Base-by-base conservation (phyloP, 192 early-diverging fungal species). In the Phycomyces nitens region DNA sequence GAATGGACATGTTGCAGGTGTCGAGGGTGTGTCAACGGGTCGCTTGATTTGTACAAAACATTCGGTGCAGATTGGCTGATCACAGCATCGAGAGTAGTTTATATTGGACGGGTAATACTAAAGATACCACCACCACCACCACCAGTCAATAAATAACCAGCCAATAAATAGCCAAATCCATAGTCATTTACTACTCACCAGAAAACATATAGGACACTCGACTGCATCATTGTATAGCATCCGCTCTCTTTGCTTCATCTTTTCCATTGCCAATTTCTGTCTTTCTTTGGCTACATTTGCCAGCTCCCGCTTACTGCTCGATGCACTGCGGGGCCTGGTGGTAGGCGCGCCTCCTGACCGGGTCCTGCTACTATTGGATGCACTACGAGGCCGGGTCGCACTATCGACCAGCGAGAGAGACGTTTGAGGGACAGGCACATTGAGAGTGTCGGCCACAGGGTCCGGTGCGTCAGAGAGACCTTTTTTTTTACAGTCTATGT, bases 31-130 rank as follows among this genome's bases (percentile, higher is more conserved):
- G 57, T 91, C 92, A 47, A 82, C 83, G 49, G 91, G 86, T 29
- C 95, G 87, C 69, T 93, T 91, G 57, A 97, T 92, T 81, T 97
- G 94, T 47, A 96, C 88, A 83, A 97, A 97, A 70, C 95, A 97
- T 65, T 97, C 95, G 11, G 94, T 94, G 79, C 95, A 97, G 60
- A 97, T 92, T 8, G 95, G 94, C 67, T 96, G 89, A 70, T 92
- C 90, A 78, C 95, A 97, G 77, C 95, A 97, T 27, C 90, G 77
- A 16, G 94, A 91, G 70, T 90, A 86, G 77, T 97, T 97, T 76
- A 93, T 92, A 76, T 95, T 93, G 60, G 82, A 71, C 16, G 94
- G 93, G 67, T 97, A 97, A 73, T 90, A 95, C 85, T 69, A 15
- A 10, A n/a, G 29, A 5, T 34, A 34, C 7, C 29, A 5, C 29